Evolutionary conservation across 257 asterid species (phyloP), one percentile per base, ranked within the genome.

Genomic region (Voacanga thouarsii): DNA sequence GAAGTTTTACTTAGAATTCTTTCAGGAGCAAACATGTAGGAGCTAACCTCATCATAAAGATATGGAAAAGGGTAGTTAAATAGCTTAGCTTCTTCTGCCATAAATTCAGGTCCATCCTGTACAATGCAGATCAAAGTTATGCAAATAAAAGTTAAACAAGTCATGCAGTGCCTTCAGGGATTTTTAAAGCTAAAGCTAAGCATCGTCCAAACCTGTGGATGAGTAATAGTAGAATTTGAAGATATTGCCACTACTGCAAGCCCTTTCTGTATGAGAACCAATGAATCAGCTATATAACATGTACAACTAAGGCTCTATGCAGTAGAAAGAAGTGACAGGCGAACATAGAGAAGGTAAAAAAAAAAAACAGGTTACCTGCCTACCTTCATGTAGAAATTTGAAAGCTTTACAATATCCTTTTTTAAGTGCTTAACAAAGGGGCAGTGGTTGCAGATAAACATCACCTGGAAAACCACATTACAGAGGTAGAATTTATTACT

Each of bases 51-150:
- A 78, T 94, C 98, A 66, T 86, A 91, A 77, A 94, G 96, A 86
- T 90, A 94, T 0, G 98, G 99, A 84, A 91, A 92, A 61, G 92
- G 96, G 84, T 94, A 92, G 28, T 90, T 87, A 75, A 88, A 83
- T 69, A 83, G 76, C 76, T 84, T 90, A 67, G 99, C 97, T 2
- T 92, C 99, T 84, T 92, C 94, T 0, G 94, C 96, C 97, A 92
- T 92, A 80, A 81, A 90, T 61, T 87, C 90, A 44, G 99, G 99
- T 78, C 99, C 99, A 79, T 92, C 98, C 97, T 94, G 89, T 84
- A 82, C 85, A 82, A 39, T 75, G 75, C 60, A 75, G 75, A 80
- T 78, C 79, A 72, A 82, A 72, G 85, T 82, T 79, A 69, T 78
- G 82, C 37, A 33, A 33, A 33, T 33, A 33, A 33, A 33, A 33